These are phyloP conservation scores for Dillenia suffruticosa DNA, from an alignment of 164 flowering plant species.

Conservation along the genomic window DNA sequence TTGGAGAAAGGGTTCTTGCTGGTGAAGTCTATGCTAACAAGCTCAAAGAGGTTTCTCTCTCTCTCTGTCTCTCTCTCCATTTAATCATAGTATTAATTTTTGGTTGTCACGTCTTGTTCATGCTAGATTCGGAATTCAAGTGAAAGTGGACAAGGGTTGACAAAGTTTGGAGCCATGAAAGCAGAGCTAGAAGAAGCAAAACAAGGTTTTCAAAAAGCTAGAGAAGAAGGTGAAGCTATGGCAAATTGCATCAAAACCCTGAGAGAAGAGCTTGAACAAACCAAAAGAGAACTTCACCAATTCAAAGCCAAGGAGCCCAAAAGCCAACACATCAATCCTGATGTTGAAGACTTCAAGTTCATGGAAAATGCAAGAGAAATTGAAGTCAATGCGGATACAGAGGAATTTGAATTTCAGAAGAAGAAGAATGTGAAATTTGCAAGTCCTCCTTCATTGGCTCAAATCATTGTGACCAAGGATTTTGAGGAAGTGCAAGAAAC, in stretches of 20 bases:
- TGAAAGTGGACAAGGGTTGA: slow-evolving; percentile 20
- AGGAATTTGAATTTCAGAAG: slow-evolving; percentile 36
- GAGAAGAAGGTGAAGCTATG: slow-evolving; percentile 54
- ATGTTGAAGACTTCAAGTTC: slow-evolving; percentile 50
- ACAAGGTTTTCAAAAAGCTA: slow-evolving; percentile 60
- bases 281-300: slow-evolving; percentile 58
- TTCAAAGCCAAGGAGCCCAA: slow-evolving; percentile 32
- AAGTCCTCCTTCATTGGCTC: slow-evolving; percentile 48
- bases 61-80: background rate
- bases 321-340: slow-evolving; percentile 28
- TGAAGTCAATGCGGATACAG: slow-evolving; percentile 13
- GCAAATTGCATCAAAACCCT: slow-evolving; percentile 48
- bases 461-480: slow-evolving; percentile 24
- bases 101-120: too few species aligned
- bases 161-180: slow-evolving; percentile 28
- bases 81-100: too few species aligned
- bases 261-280: slow-evolving; percentile 59
- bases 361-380: slow-evolving; percentile 30
- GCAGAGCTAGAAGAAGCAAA: slow-evolving; percentile 81
- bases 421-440: slow-evolving; percentile 69
- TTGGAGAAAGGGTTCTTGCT: slow-evolving; percentile 70
- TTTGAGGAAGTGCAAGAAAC: slow-evolving; percentile 14
- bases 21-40: slow-evolving; percentile 66
- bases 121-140: slow-evolving; percentile 22
- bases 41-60: slow-evolving; percentile 52